A percentile compares a stretch with the other conserved stretches of the same genome.
Evolutionary conservation across 2,329 filamentous ascomycete species (phyloP).

Genomic region (Ploettnerulaceae sp.): DNA sequence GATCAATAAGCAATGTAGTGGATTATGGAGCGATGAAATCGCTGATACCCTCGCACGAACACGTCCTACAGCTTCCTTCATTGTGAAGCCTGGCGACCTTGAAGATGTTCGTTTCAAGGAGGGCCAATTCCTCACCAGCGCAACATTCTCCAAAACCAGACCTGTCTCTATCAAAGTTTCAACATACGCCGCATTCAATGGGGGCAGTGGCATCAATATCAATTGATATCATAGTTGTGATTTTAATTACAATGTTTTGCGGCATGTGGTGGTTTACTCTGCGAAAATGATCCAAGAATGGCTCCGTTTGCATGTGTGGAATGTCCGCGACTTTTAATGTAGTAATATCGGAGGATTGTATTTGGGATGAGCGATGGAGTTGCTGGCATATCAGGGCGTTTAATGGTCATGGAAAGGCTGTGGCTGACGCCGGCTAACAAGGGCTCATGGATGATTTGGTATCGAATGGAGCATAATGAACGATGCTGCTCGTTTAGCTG

Average conservation of each 20-base stretch:
- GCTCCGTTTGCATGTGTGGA: constrained; percentile 1
- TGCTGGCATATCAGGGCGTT: constrained; percentile 12
- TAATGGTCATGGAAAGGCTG: constrained; percentile 1
- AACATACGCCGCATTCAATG: constrained; percentile 25
- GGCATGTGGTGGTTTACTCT: constrained; percentile 1
- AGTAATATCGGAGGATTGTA: background rate
- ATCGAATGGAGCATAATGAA: constrained; percentile 6
- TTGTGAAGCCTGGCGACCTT: constrained; percentile 60
- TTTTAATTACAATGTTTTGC: background rate
- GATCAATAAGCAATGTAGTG: constrained; percentile 54
- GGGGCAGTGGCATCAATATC: constrained; percentile 28
- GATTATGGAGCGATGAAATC: constrained; percentile 68
- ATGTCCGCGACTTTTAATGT: background rate
- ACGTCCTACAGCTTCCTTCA: constrained; percentile 54
- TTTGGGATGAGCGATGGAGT: constrained; percentile 10
- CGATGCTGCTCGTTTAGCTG: background rate
- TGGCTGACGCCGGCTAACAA: background rate
- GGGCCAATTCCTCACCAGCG: constrained; percentile 39
- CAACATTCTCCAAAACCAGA: constrained; percentile 26
- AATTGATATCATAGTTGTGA: constrained; percentile 10
- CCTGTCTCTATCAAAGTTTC: constrained; percentile 31
- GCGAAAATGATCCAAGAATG: background rate
- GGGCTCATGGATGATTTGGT: no score
- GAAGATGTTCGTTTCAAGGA: constrained; percentile 57
- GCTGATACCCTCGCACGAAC: constrained; percentile 54